Percentiles rank a stretch among this genome's conserved stretches.
Conservation (phyloP, 2,329 filamentous ascomycete species). For the Microdochium trichocladiopsis region DNA sequence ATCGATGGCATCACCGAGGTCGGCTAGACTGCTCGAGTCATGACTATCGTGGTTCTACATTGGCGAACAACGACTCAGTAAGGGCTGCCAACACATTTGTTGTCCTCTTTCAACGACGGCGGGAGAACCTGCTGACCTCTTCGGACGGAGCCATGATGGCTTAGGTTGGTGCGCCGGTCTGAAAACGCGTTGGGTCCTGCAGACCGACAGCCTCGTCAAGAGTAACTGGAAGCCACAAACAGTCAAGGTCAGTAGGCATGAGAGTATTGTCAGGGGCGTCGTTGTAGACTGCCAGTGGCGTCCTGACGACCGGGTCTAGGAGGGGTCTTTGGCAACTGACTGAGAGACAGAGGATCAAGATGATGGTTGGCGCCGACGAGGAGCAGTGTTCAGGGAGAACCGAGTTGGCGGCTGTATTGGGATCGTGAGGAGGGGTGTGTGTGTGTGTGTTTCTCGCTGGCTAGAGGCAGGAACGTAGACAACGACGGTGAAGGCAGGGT, state of each 20-base stretch:
- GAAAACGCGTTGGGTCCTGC: not conserved
- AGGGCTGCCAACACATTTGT: not conserved
- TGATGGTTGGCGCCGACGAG: too few relatives aligned
- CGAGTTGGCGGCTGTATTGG: too few relatives aligned
- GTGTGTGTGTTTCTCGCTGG: not conserved
- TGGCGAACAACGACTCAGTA: conserved; percentile 1
- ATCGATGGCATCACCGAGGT: conserved; percentile 74
- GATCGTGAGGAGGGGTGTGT: not conserved
- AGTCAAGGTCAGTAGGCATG: too few relatives aligned
- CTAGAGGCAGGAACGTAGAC: not conserved
- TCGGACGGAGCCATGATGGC: conserved; percentile 17
- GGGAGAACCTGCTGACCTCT: conserved; percentile 9
- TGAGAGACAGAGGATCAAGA: too few relatives aligned
- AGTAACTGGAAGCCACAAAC: too few relatives aligned
- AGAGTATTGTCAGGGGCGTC: too few relatives aligned
- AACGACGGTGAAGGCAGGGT: not conserved
- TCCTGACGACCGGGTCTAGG: too few relatives aligned
- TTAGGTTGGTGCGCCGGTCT: not conserved
- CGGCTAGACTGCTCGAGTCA: conserved; percentile 40
- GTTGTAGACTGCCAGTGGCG: too few relatives aligned
- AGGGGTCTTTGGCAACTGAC: too few relatives aligned
- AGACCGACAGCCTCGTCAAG: not conserved
- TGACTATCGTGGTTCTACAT: conserved; percentile 40
- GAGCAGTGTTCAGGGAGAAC: too few relatives aligned
- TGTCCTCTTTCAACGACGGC: not conserved